Percentiles rank a stretch among this genome's conserved stretches.
phyloP scores from a whole-genome alignment of 148 eudicot species.

The Suaeda aralocaspica region DNA sequence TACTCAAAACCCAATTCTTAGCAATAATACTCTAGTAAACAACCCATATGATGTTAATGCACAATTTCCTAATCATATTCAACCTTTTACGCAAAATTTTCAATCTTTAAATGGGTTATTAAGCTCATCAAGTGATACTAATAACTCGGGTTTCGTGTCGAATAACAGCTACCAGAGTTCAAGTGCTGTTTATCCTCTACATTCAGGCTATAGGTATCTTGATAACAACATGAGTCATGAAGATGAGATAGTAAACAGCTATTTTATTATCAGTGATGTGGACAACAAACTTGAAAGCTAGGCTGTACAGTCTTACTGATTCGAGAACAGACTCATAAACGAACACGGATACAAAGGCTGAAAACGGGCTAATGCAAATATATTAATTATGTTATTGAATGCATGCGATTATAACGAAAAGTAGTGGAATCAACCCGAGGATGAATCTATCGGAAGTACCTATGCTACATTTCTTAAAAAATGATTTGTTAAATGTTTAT shows the following conservation, averaged over 20 bases:
- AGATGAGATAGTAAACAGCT: slow-evolving; percentile 60
- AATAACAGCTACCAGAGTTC: slow-evolving; percentile 18
- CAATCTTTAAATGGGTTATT: slow-evolving; percentile 28
- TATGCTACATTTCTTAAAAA: too few species aligned
- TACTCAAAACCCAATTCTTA: slow-evolving; percentile 27
- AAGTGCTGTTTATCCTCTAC: slow-evolving; percentile 29
- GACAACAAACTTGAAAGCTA: slow-evolving; percentile 42
- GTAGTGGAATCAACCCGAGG: too few species aligned
- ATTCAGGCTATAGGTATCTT: slow-evolving; percentile 31
- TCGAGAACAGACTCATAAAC: too few species aligned
- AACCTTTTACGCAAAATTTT: slow-evolving; percentile 27
- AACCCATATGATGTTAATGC: slow-evolving; percentile 11
- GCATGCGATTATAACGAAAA: too few species aligned
- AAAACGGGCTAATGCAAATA: too few species aligned
- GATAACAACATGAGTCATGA: slow-evolving; percentile 33
- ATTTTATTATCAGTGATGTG: slow-evolving; percentile 34
- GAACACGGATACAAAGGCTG: too few species aligned
- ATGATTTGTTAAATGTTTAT: too few species aligned
- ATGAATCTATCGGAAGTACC: too few species aligned
- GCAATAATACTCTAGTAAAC: slow-evolving; percentile 21
- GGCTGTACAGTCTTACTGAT: too few species aligned
- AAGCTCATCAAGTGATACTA: slow-evolving; percentile 17
- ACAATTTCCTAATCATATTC: too few species aligned
- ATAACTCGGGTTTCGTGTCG: slow-evolving; percentile 30
- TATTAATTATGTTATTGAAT: too few species aligned